Base-by-base conservation (phyloP, 495 filamentous ascomycete genomes). In the Poronia punctata region DNA sequence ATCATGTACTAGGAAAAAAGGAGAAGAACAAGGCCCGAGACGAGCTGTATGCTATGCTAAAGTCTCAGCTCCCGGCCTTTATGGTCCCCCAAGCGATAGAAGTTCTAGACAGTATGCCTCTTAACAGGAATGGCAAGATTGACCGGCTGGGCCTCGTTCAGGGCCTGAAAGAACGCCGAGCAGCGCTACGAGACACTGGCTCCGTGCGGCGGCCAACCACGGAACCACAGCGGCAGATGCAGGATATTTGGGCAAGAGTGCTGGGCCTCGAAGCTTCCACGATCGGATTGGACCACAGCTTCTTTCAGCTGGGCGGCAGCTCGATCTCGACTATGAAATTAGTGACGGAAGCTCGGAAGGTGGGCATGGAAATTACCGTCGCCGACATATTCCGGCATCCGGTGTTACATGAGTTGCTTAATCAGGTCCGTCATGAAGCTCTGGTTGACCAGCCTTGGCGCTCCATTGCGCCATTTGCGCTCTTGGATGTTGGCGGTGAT, bases 301-400 rank as follows among this genome's bases (percentile, higher is more conserved):
- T 79, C 48, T 42, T 78, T 12, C 62, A 54, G 11, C 50, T 77
- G 3, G 74, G 75, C 19, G 75, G 75, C 35, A 73, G 75, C 32
- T 79, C 75, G 0, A 75, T 79, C 32, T 63, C 70, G 12, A 73
- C 69, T 0, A 76, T 79, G 60, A 70, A 68, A 41, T 65, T 78
- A 48, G 73, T 72, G 16, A 62, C 68, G n/a, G 62, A 61, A 35
- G 70, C 67, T 27, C 64, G 71, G 15, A 14, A 16, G 21, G 5
- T n/a, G 16, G 40, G 40, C 24, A 24, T 34, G 20, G 8, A 9
- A 10, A 18, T 43, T 19, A n/a, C 18, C 10, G 22, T 34, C 7
- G 2, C 16, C 14, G 30, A 35, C 21, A 23, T 35, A 6, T 43
- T 35, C 14, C 21, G 11, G 5, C 16, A 33, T 20, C 22, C 4